Evolutionary conservation across 2,329 filamentous ascomycete species (phyloP).

Genomic region (Arthrinium phaeospermum): DNA sequence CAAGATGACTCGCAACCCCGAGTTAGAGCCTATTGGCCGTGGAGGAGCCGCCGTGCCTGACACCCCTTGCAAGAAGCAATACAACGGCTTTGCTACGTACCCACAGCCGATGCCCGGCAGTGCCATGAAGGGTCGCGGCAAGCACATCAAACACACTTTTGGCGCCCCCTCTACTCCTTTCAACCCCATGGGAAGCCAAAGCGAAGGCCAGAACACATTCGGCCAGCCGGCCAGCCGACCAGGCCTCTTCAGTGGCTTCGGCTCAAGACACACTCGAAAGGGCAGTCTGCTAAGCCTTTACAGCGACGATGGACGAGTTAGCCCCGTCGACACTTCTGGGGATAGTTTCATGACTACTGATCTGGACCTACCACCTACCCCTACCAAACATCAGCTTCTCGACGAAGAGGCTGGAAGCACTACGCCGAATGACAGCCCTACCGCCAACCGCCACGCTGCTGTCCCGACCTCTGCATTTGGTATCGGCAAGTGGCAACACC

Average conservation of each 20-base stretch:
- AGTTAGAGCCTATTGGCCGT: conserved; percentile 65
- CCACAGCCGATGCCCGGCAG: conserved; percentile 63
- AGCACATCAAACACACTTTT: conserved; percentile 74
- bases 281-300: conserved; percentile 83
- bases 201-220: conserved; percentile 49
- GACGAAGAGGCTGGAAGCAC: conserved; percentile 43
- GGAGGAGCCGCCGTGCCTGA: conserved; percentile 75
- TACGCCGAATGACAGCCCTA: conserved; percentile 53
- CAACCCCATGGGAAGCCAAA: conserved; percentile 59
- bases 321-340: conserved; percentile 53
- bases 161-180: conserved; percentile 84
- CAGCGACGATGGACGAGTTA: conserved; percentile 68
- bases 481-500: conserved; percentile 33
- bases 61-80: conserved; percentile 91
- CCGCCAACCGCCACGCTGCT: conserved; percentile 50
- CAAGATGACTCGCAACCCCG: conserved; percentile 86
- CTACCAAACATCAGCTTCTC: conserved; percentile 73
- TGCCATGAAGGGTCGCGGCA: conserved; percentile 65
- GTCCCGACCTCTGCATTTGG: conserved; percentile 49
- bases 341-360: conserved; percentile 51
- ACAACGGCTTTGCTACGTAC: conserved; percentile 71
- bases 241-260: conserved; percentile 69
- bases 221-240: conserved; percentile 65
- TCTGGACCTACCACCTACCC: conserved; percentile 86
- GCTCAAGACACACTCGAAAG: conserved; percentile 52